A percentile compares a stretch with the other conserved stretches of the same genome.
Evolutionary conservation across 2,329 filamentous ascomycete species (phyloP).

Genomic region (Xylaria polymorpha): DNA sequence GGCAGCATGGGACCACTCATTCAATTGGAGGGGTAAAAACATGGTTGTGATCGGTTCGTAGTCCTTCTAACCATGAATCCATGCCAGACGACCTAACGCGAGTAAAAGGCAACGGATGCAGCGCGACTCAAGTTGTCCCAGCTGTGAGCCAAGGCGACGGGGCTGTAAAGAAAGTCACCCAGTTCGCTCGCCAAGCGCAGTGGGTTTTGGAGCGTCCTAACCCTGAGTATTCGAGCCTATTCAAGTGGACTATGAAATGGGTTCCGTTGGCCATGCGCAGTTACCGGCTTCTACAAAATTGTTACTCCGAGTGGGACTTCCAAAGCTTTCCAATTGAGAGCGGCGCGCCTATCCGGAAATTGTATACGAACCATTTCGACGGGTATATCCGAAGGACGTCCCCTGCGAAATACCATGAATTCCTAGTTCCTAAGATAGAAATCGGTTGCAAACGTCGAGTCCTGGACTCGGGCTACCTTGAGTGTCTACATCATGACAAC

Average conservation of each 20-base stretch:
- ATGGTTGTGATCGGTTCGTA: constrained; percentile 33
- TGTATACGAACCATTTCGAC: constrained; percentile 8
- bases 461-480: constrained; percentile 33
- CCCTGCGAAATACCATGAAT: constrained; percentile 32
- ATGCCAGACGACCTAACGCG: neutral
- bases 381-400: constrained; percentile 24
- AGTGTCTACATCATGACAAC: constrained; percentile 30
- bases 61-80: no score
- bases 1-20: constrained; percentile 32
- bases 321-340: constrained; percentile 15
- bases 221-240: constrained; percentile 26
- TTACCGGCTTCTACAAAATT: constrained; percentile 16
- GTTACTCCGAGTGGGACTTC: constrained; percentile 19
- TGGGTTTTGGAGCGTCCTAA: constrained; percentile 34
- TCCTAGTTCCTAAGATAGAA: constrained; percentile 28
- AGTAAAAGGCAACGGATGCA: constrained; percentile 33
- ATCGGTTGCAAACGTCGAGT: constrained; percentile 33
- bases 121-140: constrained; percentile 31
- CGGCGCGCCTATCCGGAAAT: constrained; percentile 25
- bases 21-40: constrained; percentile 32
- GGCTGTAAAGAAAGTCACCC: constrained; percentile 30
- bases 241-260: constrained; percentile 35
- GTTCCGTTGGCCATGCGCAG: constrained; percentile 30
- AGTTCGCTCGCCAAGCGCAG: constrained; percentile 34
- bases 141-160: constrained; percentile 22